Evolutionary conservation across 441 rosid genomes (phyloP).

Genomic region (Pelargonium myrrhifolium): DNA sequence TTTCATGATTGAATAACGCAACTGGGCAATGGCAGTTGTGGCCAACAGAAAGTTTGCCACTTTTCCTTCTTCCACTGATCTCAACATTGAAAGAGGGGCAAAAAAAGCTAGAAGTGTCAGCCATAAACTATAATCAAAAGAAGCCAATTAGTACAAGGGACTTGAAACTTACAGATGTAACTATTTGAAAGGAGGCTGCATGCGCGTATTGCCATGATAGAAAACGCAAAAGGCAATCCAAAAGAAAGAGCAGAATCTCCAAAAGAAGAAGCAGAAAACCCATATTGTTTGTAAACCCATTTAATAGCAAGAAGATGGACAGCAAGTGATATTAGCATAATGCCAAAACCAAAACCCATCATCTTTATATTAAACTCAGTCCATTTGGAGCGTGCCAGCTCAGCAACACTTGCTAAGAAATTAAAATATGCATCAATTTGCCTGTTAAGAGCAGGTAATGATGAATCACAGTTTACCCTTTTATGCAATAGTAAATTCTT

Average conservation of each 20-base stretch:
- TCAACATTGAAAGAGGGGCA: conserved; percentile 19
- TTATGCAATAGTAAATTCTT: conserved; percentile 26
- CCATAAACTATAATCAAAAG: conserved; percentile 13
- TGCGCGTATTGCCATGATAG: conserved; percentile 57
- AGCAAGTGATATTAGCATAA: conserved; percentile 52
- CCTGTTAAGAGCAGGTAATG: conserved; percentile 33
- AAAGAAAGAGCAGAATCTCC: conserved; percentile 38
- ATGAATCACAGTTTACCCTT: conserved; percentile 31
- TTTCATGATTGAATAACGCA: conserved; percentile 53
- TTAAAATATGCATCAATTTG: conserved; percentile 50
- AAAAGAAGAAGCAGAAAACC: conserved; percentile 23
- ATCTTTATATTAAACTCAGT: conserved; percentile 77
- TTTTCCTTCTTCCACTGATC: conserved; percentile 93
- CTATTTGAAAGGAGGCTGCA: conserved; percentile 94
- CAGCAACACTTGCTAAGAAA: conserved; percentile 68
- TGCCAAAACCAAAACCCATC: conserved; percentile 71
- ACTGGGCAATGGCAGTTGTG: conserved; percentile 62
- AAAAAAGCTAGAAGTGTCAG: conserved; percentile 11
- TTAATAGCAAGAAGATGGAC: conserved; percentile 41
- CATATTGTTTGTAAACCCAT: conserved; percentile 26
- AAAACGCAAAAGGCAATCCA: conserved; percentile 36
- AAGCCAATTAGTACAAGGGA: conserved; percentile 10
- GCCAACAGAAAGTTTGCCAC: conserved; percentile 87
- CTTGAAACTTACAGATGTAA: conserved; percentile 66
- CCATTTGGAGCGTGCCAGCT: conserved; percentile 92